Evolutionary conservation across 768 basidiomycete genomes (phyloP).

Genomic region (Podaxis sp.): DNA sequence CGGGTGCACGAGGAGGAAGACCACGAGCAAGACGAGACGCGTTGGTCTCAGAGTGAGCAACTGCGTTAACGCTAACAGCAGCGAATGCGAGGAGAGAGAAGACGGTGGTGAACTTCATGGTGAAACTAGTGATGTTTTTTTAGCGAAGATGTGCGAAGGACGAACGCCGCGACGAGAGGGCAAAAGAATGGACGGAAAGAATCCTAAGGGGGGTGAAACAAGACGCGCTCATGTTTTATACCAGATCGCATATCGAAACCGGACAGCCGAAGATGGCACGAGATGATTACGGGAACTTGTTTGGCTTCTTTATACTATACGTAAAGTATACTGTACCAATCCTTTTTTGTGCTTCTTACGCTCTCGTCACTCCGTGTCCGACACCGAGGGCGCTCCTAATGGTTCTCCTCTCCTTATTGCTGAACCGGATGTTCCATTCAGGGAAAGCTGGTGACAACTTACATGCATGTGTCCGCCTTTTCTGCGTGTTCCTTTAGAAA

Average conservation of each 20-base stretch:
- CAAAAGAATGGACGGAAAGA: slow-evolving; percentile 19
- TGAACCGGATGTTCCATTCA: too few species aligned
- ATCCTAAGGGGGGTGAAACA: slow-evolving; percentile 11
- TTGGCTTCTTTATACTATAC: not conserved
- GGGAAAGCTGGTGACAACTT: too few species aligned
- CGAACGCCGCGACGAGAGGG: slow-evolving; percentile 18
- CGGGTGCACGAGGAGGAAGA: slow-evolving; percentile 47
- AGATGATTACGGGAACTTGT: not conserved
- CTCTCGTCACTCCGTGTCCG: not conserved
- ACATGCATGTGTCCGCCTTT: too few species aligned
- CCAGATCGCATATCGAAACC: not conserved
- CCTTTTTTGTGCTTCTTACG: not conserved
- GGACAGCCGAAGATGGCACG: not conserved
- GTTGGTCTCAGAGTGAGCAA: slow-evolving; percentile 41
- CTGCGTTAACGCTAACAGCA: slow-evolving; percentile 35
- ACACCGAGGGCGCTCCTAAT: not conserved
- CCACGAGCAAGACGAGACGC: slow-evolving; percentile 55
- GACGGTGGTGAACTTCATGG: slow-evolving; percentile 42
- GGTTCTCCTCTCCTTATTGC: not conserved
- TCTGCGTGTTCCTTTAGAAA: too few species aligned
- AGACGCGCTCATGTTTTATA: slow-evolving; percentile 10
- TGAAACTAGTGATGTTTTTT: not conserved
- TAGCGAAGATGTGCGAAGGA: slow-evolving; percentile 6
- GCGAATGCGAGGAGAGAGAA: slow-evolving; percentile 38
- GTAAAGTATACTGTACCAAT: not conserved